Conservation (phyloP, 768 basidiomycete species). For the Leccinum longicurvipes region DNA sequence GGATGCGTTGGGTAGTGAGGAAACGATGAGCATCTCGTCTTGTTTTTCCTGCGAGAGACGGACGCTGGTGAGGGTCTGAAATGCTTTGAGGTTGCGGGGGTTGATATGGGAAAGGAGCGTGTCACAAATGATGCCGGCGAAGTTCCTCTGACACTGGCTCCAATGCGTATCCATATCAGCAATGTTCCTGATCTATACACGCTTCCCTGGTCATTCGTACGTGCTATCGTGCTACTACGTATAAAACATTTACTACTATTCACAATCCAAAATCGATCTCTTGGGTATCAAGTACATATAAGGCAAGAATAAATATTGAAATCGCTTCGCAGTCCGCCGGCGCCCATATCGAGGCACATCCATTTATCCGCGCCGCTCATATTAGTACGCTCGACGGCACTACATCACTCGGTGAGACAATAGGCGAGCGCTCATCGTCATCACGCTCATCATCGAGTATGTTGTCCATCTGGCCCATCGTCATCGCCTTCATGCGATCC, state of each 20-base stretch:
- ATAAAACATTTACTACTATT: background rate
- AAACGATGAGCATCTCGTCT: no score
- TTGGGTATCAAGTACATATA: background rate
- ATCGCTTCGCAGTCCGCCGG: background rate
- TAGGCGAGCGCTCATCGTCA: conserved; percentile 9
- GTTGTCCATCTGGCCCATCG: conserved; percentile 11
- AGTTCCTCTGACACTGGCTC: no score
- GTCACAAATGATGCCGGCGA: no score
- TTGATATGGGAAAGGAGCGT: no score
- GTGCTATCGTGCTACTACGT: background rate
- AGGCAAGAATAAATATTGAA: background rate
- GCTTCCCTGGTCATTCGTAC: background rate
- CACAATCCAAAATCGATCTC: background rate
- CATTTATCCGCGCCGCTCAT: background rate
- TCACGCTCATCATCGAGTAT: conserved; percentile 16
- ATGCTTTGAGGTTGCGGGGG: no score
- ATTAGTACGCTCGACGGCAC: background rate
- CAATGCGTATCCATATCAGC: no score
- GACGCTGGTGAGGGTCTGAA: no score
- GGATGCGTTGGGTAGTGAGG: no score
- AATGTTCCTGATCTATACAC: no score
- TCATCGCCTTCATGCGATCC: conserved; percentile 26
- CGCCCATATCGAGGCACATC: background rate
- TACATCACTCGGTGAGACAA: conserved; percentile 1
- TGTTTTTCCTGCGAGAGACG: no score